phyloP scores from a whole-genome alignment of 2,329 filamentous ascomycete genomes.

The Neofusicoccum ribis region DNA sequence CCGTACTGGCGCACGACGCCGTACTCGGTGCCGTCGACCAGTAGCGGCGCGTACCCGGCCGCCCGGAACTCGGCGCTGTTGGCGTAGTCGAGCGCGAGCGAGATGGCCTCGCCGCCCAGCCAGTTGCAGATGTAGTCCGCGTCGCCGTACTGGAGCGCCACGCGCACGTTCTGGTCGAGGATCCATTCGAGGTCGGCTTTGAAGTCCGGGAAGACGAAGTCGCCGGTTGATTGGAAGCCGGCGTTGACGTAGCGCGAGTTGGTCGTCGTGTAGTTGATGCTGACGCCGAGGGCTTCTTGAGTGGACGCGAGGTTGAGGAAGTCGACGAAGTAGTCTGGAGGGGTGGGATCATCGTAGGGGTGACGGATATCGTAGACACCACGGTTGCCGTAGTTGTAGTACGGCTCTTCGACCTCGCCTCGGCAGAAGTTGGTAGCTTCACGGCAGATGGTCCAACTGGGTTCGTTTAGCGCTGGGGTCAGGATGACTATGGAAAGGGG shows the following conservation, averaged over 20 bases:
- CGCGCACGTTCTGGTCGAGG: constrained; percentile 41
- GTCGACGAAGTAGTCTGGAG: constrained; percentile 57
- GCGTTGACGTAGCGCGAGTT: constrained; percentile 50
- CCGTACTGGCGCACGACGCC: constrained; percentile 75
- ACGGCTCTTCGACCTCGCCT: constrained; percentile 27
- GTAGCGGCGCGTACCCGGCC: constrained; percentile 73
- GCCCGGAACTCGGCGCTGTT: constrained; percentile 53
- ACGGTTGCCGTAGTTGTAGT: constrained; percentile 37
- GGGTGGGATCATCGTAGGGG: constrained; percentile 58
- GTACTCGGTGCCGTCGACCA: constrained; percentile 60
- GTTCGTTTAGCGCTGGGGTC: constrained; percentile 49
- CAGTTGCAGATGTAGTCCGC: constrained; percentile 42
- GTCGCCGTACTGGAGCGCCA: constrained; percentile 39
- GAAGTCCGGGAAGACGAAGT: constrained; percentile 62
- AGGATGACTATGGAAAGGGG: not conserved
- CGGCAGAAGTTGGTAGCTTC: constrained; percentile 42
- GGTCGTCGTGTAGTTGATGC: constrained; percentile 59
- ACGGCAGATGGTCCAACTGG: constrained; percentile 31
- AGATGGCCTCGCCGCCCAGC: constrained; percentile 45
- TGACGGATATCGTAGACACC: constrained; percentile 58
- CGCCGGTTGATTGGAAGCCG: constrained; percentile 53
- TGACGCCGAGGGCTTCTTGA: constrained; percentile 62
- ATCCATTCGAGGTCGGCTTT: constrained; percentile 43
- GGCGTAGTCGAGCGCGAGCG: constrained; percentile 31
- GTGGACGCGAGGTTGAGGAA: constrained; percentile 62